Conservation (phyloP, 2,329 filamentous ascomycete species). For the Knoxdaviesia capensis region DNA sequence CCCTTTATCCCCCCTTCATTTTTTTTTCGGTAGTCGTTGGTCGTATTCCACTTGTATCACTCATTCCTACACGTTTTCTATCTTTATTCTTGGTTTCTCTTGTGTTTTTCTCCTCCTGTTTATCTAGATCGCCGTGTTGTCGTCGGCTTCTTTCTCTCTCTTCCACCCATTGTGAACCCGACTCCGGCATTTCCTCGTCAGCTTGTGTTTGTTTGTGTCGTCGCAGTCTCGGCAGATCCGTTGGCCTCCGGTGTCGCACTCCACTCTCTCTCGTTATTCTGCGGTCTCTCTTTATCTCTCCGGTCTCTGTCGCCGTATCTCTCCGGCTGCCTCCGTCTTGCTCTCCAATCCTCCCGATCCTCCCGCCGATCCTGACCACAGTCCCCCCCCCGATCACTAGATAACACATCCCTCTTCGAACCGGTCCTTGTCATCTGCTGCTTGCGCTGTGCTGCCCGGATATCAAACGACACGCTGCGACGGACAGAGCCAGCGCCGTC, state of each 20-base stretch:
- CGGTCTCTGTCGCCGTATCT: not conserved
- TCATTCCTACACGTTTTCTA: not conserved
- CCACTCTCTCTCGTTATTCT: not conserved
- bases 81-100: no score
- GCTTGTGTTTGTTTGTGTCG: conserved; percentile 1
- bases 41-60: no score
- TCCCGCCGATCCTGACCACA: not conserved
- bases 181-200: no score
- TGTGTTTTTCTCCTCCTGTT: not conserved
- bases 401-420: no score
- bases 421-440: no score
- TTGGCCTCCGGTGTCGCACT: not conserved
- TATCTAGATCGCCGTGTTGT: not conserved
- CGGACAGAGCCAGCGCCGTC: no score
- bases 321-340: not conserved
- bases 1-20: no score
- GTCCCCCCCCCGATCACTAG: not conserved
- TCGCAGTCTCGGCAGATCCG: conserved; percentile 1
- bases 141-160: no score
- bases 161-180: no score
- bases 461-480: no score
- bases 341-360: not conserved
- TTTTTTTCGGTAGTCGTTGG: no score
- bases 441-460: no score
- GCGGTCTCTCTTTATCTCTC: not conserved